These are phyloP conservation scores for Conidiobolus incongruus DNA, from an alignment of 371 early-diverging fungal genomes.

Conservation along the genomic window DNA sequence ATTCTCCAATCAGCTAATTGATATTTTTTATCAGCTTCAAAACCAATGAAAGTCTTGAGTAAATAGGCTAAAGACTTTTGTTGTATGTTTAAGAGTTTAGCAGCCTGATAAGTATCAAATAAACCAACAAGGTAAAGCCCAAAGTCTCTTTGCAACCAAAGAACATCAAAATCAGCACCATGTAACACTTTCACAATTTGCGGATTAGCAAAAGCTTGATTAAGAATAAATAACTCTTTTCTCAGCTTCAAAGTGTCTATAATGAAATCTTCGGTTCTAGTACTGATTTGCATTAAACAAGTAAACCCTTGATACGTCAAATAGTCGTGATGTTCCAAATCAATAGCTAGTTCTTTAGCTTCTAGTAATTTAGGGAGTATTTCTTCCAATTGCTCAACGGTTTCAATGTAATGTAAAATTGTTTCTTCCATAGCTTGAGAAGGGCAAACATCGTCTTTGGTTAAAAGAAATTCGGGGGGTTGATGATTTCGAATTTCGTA, in stretches of 20 bases:
- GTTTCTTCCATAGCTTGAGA: constrained; percentile 31
- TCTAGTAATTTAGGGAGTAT: constrained; percentile 37
- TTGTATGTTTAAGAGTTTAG: constrained; percentile 22
- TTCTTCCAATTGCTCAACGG: constrained; percentile 27
- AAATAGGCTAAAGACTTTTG: constrained; percentile 65
- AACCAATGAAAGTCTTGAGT: constrained; percentile 46
- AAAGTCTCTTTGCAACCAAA: constrained; percentile 94
- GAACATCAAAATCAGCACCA: constrained; percentile 89
- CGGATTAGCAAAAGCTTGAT: constrained; percentile 71
- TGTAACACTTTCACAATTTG: constrained; percentile 74
- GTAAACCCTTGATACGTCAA: constrained; percentile 85
- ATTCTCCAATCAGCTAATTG: constrained; percentile 97
- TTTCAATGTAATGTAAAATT: constrained; percentile 42
- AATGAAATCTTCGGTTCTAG: constrained; percentile 70
- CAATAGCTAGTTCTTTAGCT: constrained; percentile 64
- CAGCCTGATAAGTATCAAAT: constrained; percentile 92
- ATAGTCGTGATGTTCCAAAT: constrained; percentile 87
- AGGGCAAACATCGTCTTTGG: constrained; percentile 17
- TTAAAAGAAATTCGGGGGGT: constrained; percentile 50
- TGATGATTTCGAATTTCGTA: constrained; percentile 62
- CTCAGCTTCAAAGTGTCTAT: constrained; percentile 81
- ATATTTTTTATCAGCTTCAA: constrained; percentile 77
- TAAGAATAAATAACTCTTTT: constrained; percentile 43
- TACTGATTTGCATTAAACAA: constrained; percentile 85
- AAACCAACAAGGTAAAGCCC: constrained; percentile 86